Evolutionary conservation across 2,329 filamentous ascomycete species (phyloP).

Genomic region (Endoconidiophora polonica): DNA sequence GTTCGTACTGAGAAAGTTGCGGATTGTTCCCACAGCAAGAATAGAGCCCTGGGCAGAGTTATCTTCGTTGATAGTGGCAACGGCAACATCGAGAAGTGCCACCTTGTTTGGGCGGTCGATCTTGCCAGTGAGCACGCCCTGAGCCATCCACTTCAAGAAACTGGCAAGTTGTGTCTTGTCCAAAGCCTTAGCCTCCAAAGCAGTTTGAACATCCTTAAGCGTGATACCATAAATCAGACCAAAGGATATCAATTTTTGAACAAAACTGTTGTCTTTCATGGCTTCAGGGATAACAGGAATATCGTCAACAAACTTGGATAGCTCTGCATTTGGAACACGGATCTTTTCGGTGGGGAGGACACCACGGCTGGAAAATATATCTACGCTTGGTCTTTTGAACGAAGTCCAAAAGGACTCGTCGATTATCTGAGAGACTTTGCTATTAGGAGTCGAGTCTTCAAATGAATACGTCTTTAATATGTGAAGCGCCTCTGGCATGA

Average conservation of each 20-base stretch:
- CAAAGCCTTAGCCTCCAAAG: slow-evolving; percentile 68
- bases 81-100: slow-evolving; percentile 60
- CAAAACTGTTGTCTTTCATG: slow-evolving; percentile 56
- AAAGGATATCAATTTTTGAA: slow-evolving; percentile 66
- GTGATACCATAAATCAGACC: slow-evolving; percentile 79
- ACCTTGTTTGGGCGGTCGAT: slow-evolving; percentile 52
- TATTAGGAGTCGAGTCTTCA: slow-evolving; percentile 74
- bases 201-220: slow-evolving; percentile 66
- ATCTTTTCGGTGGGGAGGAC: slow-evolving; percentile 73
- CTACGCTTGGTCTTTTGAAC: slow-evolving; percentile 64
- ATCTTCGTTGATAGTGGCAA: slow-evolving; percentile 49
- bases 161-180: slow-evolving; percentile 60
- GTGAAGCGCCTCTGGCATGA: slow-evolving; percentile 66
- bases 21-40: slow-evolving; percentile 60
- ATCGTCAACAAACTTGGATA: slow-evolving; percentile 61
- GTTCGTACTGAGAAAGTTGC: slow-evolving; percentile 56
- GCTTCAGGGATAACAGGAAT: slow-evolving; percentile 74
- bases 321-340: slow-evolving; percentile 52
- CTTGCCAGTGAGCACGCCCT: slow-evolving; percentile 53
- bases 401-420: slow-evolving; percentile 95
- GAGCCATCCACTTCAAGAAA: slow-evolving; percentile 71
- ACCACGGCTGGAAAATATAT: slow-evolving; percentile 75
- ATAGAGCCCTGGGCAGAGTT: slow-evolving; percentile 48
- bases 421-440: slow-evolving; percentile 67
- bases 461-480: slow-evolving; percentile 79